A percentile compares a stretch with the other conserved stretches of the same genome.
These are phyloP conservation scores for Casuarina cunninghamiana DNA, from an alignment of 306 rosid species.

Conservation along the genomic window DNA sequence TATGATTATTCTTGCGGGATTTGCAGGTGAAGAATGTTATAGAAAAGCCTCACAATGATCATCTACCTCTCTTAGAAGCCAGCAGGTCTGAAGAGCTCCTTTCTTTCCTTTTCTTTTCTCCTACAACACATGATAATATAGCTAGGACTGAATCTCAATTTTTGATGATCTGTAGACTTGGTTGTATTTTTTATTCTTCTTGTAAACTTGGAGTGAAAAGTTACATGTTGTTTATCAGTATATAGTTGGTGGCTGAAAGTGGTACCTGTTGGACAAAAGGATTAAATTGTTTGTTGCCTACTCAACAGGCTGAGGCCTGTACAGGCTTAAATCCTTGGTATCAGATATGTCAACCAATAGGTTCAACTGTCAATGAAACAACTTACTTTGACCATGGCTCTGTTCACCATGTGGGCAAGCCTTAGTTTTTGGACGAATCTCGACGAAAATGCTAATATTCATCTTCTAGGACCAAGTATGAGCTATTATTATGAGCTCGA, in stretches of 20 bases:
- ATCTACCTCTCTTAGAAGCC: conserved; percentile 89
- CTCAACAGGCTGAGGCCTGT: not conserved
- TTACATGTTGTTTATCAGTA: not conserved
- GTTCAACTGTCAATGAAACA: not conserved
- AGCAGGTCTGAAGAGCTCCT: conserved; percentile 73
- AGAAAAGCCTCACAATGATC: conserved; percentile 96
- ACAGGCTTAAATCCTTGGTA: not conserved
- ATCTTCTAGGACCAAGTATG: not conserved
- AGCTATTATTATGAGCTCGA: not conserved
- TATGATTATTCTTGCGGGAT: conserved; percentile 23
- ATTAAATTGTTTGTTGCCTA: not conserved
- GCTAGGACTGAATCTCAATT: not conserved
- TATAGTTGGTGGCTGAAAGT: not conserved
- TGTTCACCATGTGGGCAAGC: conserved; percentile 1
- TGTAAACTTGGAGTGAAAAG: not conserved
- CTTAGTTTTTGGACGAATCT: not conserved
- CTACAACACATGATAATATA: not conserved
- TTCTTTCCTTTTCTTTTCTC: conserved; percentile 7
- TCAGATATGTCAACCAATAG: not conserved
- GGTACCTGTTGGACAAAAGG: not conserved
- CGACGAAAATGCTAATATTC: not conserved
- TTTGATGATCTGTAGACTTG: not conserved
- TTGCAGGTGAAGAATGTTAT: conserved; percentile 94
- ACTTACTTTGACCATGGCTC: not conserved
- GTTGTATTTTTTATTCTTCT: not conserved